These are phyloP conservation scores for Jamesozyma gamospora DNA, from an alignment of 805 yeast species.

Conservation along the genomic window DNA sequence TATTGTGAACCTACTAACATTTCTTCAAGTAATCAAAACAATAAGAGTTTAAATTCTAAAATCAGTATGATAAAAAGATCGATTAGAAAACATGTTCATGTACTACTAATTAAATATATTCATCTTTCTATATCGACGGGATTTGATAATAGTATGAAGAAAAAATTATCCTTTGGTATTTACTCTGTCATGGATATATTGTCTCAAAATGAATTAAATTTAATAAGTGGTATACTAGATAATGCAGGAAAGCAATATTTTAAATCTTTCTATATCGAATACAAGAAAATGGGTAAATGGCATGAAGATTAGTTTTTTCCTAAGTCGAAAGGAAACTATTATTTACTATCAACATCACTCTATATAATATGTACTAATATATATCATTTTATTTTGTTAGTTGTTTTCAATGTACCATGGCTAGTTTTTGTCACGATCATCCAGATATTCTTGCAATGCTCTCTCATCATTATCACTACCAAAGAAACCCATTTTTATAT, in stretches of 20 bases:
- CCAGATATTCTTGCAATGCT: no score
- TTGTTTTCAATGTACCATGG: no score
- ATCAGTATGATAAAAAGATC: constrained; percentile 46
- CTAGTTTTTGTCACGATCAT: no score
- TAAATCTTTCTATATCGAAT: constrained; percentile 59
- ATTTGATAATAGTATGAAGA: constrained; percentile 38
- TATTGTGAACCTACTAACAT: constrained; percentile 57
- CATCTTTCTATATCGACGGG: constrained; percentile 41
- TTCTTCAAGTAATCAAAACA: constrained; percentile 19
- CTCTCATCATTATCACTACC: no score
- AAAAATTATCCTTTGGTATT: constrained; percentile 44
- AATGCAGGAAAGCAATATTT: constrained; percentile 57
- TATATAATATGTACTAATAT: no score
- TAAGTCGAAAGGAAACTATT: no score
- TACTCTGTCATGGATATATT: constrained; percentile 59
- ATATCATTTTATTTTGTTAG: no score
- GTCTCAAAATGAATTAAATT: constrained; percentile 53
- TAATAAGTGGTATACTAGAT: constrained; percentile 59
- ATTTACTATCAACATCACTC: no score
- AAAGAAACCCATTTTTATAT: no score
- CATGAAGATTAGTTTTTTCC: constrained; percentile 46
- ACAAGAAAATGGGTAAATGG: constrained; percentile 77
- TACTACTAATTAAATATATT: constrained; percentile 50
- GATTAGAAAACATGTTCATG: constrained; percentile 54
- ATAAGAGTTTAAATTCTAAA: constrained; percentile 41